Base-by-base conservation (phyloP, 2,329 filamentous ascomycete genomes). In the Penicillium decumbens region DNA sequence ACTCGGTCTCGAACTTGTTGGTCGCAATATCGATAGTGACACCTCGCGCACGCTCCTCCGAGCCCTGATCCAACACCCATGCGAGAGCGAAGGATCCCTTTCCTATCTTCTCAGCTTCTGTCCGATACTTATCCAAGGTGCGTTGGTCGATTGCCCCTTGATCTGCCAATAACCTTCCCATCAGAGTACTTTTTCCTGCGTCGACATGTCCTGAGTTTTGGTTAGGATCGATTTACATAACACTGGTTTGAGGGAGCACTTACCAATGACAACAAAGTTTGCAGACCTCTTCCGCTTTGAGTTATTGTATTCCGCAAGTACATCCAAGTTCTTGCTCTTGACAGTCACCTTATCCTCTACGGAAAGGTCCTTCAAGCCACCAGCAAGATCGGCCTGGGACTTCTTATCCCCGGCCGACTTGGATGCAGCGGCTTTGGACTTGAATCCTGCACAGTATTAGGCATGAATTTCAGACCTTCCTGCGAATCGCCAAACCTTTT, bases 1-100 rank as follows among this genome's bases (percentile, higher is more conserved):
- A 86, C 1, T 88, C 84, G 0, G 95, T 98, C 65, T 95, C 88
- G 65, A 98, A 98, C 56, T 90, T 84, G 66, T 95, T 95, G 15
- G 88, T 95, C 7, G 93, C 92, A 63, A 97, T 93, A 66, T 98
- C 93, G 42, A 98, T 95, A 0, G 93, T 98, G 6, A 98, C 89
- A 39, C 93, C 93, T 50, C 91, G 83, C 50, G 83, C 84, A 55
- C 93, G 81, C 69, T 98, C 93, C 65, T 98, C 93, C 0, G 84
- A 83, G 18, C 89, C 85, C 67, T 95, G 88, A 66, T 98, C 93
- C 71, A 98, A 81, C 2, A 98, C 89, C 93, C 93, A 98, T 1
- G 95, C 93, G 20, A 98, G 79, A 10, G 92, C 92, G 71, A 98
- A 98, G 0, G 93, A 97, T 1, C 88, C 85, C 69, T 98, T 98